Percentiles rank a stretch among this genome's conserved stretches.
phyloP scores from a whole-genome alignment of 345 rosid species.

The Aquilaria malaccensis region DNA sequence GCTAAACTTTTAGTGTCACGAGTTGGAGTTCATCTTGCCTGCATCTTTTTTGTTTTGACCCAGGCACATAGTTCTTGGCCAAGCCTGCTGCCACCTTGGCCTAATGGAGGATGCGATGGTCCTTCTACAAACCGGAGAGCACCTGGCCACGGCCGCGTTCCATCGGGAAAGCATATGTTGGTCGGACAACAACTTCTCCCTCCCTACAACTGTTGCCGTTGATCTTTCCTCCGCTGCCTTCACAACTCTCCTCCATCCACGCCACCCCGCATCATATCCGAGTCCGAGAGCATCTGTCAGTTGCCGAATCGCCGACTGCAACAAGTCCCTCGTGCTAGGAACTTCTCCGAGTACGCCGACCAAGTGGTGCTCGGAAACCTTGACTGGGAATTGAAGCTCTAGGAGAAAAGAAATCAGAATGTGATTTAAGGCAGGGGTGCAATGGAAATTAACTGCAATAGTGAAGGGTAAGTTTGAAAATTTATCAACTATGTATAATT shows the following conservation, averaged over 20 bases:
- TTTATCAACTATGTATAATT: too few species aligned
- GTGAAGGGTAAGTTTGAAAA: too few species aligned
- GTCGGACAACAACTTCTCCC: conserved; percentile 85
- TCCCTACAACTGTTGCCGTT: conserved; percentile 21
- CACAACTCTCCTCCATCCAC: conserved; percentile 49
- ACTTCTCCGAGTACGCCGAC: too few species aligned
- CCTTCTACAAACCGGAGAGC: conserved; percentile 41
- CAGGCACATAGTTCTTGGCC: conserved; percentile 57
- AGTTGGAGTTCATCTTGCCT: too few species aligned
- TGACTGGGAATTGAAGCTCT: too few species aligned
- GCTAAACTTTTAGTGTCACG: too few species aligned
- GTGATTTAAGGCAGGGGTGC: too few species aligned
- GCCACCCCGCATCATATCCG: conserved; percentile 16
- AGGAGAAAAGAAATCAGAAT: too few species aligned
- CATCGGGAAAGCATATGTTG: conserved; percentile 81
- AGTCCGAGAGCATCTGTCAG: conserved; percentile 52
- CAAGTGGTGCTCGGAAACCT: too few species aligned
- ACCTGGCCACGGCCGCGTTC: conserved; percentile 85
- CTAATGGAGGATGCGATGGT: too few species aligned
- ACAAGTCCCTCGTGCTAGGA: conserved; percentile 44
- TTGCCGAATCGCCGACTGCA: conserved; percentile 78
- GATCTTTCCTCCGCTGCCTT: conserved; percentile 3
- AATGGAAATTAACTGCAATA: too few species aligned
- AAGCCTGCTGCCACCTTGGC: conserved; percentile 13
- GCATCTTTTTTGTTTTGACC: too few species aligned